Evolutionary conservation across 345 rosid genomes (phyloP).

Genomic region (Passiflora organensis): DNA sequence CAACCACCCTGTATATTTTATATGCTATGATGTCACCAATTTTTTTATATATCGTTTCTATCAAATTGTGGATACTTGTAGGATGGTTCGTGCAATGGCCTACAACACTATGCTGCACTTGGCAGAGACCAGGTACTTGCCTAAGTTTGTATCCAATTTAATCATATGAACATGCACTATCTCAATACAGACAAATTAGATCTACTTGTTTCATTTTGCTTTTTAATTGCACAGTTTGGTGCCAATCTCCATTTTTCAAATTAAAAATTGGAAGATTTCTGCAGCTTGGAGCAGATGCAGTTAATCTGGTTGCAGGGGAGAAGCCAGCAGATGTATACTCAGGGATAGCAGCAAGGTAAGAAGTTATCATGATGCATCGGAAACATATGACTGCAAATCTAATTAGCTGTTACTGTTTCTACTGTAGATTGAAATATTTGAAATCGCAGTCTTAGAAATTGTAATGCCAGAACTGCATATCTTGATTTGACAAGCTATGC

Average conservation of each 20-base stretch:
- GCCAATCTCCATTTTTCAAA: background rate
- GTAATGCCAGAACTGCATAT: too few relatives aligned
- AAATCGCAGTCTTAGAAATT: too few relatives aligned
- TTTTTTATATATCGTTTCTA: too few relatives aligned
- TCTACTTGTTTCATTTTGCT: background rate
- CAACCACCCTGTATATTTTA: background rate
- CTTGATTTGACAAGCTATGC: too few relatives aligned
- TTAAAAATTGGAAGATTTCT: constrained; percentile 6
- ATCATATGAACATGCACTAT: background rate
- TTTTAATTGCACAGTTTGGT: background rate
- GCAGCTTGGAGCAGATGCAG: constrained; percentile 78
- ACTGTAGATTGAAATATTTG: background rate
- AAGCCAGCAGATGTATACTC: constrained; percentile 84
- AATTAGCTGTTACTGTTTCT: background rate
- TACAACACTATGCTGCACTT: constrained; percentile 89
- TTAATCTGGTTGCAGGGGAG: constrained; percentile 71
- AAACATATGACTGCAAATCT: background rate
- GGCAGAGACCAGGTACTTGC: constrained; percentile 73
- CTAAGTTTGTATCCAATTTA: constrained; percentile 7
- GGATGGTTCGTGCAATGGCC: constrained; percentile 96
- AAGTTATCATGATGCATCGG: background rate
- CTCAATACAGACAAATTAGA: background rate
- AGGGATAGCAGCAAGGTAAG: constrained; percentile 72
- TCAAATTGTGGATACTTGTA: constrained; percentile 27
- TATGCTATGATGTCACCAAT: too few relatives aligned